A percentile compares a stretch with the other conserved stretches of the same genome.
These are phyloP conservation scores for Dryas drummondii DNA, from an alignment of 306 rosid species.

Conservation along the genomic window DNA sequence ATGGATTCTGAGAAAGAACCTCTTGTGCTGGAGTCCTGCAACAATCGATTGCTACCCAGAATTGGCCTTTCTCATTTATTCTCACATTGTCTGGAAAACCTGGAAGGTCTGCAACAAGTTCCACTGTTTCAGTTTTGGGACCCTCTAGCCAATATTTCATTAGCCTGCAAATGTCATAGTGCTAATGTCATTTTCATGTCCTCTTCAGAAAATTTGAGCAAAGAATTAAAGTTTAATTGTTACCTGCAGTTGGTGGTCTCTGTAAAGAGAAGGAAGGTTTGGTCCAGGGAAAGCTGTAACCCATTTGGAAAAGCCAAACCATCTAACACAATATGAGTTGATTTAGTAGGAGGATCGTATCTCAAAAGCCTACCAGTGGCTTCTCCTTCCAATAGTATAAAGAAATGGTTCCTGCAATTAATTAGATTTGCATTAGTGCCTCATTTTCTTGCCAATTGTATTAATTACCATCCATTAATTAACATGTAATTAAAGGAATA, in stretches of 20 bases:
- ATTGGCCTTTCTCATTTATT: conserved; percentile 65
- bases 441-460: not conserved
- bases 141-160: conserved; percentile 74
- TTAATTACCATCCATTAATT: too few relatives aligned
- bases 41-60: conserved; percentile 95
- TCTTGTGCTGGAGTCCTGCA: conserved; percentile 80
- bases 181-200: too few relatives aligned
- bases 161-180: conserved; percentile 37
- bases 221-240: not conserved
- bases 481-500: too few relatives aligned
- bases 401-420: conserved; percentile 58
- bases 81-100: conserved; percentile 94
- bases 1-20: conserved; percentile 67
- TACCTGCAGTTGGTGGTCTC: conserved; percentile 98
- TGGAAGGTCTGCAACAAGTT: conserved; percentile 60
- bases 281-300: conserved; percentile 72
- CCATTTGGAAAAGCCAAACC: conserved; percentile 97
- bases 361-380: conserved; percentile 83
- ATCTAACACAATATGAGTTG: conserved; percentile 75
- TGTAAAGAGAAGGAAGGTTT: conserved; percentile 60
- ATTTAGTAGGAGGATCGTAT: conserved; percentile 84
- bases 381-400: conserved; percentile 89
- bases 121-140: conserved; percentile 45
- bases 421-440: not conserved
- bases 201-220: too few relatives aligned